Evolutionary conservation across 83 land plant genomes (phyloP).

Genomic region (Larix sibirica): DNA sequence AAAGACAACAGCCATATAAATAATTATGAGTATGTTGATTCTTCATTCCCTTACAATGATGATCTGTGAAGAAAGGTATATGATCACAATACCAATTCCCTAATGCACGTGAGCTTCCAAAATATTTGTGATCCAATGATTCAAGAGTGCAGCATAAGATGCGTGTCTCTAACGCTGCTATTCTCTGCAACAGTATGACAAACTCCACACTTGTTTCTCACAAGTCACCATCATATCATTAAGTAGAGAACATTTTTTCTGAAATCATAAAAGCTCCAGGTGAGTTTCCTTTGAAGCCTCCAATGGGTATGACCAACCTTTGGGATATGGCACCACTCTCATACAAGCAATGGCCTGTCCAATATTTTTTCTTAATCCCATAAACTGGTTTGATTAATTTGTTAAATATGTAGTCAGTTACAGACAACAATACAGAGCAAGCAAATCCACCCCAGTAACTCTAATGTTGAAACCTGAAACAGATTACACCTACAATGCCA

Average conservation of each 20-base stretch:
- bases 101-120: background rate
- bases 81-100: background rate
- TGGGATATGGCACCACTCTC: background rate
- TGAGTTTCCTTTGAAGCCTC: background rate
- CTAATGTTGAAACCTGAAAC: conserved; percentile 2
- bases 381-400: conserved; percentile 15
- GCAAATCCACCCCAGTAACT: conserved; percentile 8
- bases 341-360: conserved; percentile 10
- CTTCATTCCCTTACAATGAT: background rate
- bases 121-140: background rate
- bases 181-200: background rate
- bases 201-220: background rate
- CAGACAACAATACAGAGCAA: conserved; percentile 13
- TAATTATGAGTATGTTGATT: conserved; percentile 5
- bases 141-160: background rate
- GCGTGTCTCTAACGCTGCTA: background rate
- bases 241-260: background rate
- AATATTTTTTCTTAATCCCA: background rate
- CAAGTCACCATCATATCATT: background rate
- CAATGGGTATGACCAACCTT: background rate
- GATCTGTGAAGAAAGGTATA: background rate
- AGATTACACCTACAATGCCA: conserved; percentile 2
- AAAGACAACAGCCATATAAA: background rate
- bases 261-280: background rate
- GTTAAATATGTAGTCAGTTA: conserved; percentile 13